Base-by-base conservation (phyloP, 148 eudicot genomes). In the Tetragonia tetragonoides region DNA sequence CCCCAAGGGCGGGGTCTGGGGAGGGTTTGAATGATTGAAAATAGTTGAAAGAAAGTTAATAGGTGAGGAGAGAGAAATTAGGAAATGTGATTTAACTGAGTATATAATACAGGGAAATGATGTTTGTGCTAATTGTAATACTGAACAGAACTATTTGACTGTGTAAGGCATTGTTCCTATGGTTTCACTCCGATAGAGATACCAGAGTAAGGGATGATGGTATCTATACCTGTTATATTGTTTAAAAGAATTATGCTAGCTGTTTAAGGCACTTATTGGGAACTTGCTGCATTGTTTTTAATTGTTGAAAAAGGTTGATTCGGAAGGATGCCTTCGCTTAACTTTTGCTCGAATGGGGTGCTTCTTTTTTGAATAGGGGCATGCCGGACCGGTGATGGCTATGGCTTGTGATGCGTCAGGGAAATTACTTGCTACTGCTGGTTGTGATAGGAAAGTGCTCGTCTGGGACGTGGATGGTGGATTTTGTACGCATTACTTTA, bases 391-490 rank as follows among this genome's bases (percentile, higher is more conserved):
- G 4, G 90, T 91, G 75, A 84, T 93, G 92, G 93, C 89, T 28
- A 95, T 95, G 99, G 88, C 92, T 41, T 91, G 99, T 51, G 88
- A 93, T 64, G 92, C 97, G 0, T 95, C 99, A 0, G 97, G 97
- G 41, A 98, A 97, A 68, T 85, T 93, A 84, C 89, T 95, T 79
- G 99, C 97, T 7, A 95, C 99, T n/a, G 98, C 95, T 4, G 99
- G 99, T 46, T 87, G 95, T 75, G 98, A 95, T 83, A 70, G 88
- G 70, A 95, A 93, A 84, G 99, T 95, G 47, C 92, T 88, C 67
- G 97, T 95, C 20, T 95, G 99, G 99, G 97, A 95, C 54, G 87
- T 93, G 20, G 97, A 93, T 83, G 98, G 98, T 34, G 92, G 92
- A 67, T 93, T 88, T 67, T 95, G 99, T 78, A 93, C 99, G 0